Conservation (phyloP, 2,329 filamentous ascomycete species). For the Curvularia eragrostidis region DNA sequence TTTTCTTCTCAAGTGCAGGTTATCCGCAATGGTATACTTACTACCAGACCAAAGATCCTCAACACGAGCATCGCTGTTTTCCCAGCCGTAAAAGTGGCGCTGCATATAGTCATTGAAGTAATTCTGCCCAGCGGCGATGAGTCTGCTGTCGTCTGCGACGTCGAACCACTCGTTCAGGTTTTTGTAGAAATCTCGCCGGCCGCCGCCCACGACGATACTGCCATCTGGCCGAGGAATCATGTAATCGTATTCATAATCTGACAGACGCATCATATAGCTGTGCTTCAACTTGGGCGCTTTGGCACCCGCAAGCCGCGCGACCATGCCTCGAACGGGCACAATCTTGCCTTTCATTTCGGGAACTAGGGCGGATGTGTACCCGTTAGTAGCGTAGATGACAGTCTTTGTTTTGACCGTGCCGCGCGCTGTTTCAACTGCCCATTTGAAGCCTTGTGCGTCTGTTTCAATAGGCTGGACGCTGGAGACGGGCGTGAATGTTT, state of each 20-base stretch:
- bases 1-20: neutral
- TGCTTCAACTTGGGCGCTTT: constrained; percentile 21
- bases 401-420: constrained; percentile 13
- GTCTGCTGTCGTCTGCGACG: constrained; percentile 28
- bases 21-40: constrained; percentile 16
- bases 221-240: constrained; percentile 49
- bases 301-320: constrained; percentile 11
- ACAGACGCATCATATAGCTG: constrained; percentile 55
- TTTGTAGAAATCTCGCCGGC: constrained; percentile 41
- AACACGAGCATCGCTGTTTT: constrained; percentile 24
- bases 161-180: constrained; percentile 23
- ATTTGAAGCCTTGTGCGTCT: neutral
- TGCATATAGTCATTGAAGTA: constrained; percentile 42
- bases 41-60: constrained; percentile 34
- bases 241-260: constrained; percentile 59
- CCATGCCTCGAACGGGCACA: constrained; percentile 39
- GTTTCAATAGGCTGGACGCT: neutral
- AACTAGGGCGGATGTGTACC: constrained; percentile 27
- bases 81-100: constrained; percentile 30
- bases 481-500: constrained; percentile 19
- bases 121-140: constrained; percentile 22
- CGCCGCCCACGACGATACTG: constrained; percentile 11
- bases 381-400: constrained; percentile 32
- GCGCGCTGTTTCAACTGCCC: constrained; percentile 18
- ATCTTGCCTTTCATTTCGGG: constrained; percentile 50